Evolutionary conservation across 2,329 filamentous ascomycete genomes (phyloP).

Genomic region (Talaromyces sp.): DNA sequence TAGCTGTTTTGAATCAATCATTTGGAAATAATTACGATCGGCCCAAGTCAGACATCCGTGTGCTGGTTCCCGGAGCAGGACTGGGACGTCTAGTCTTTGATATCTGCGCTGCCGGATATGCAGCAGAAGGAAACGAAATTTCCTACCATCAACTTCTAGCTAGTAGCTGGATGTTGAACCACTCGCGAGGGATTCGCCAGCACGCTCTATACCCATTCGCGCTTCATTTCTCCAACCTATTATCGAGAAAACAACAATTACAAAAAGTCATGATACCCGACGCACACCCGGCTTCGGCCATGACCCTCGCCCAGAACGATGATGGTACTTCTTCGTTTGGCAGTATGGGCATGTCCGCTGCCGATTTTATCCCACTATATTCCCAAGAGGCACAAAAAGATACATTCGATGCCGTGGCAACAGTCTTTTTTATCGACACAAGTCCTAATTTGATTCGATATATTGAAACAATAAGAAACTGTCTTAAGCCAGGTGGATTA

Average conservation of each 20-base stretch:
- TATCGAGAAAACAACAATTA: slow-evolving; percentile 67
- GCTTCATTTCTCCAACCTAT: slow-evolving; percentile 81
- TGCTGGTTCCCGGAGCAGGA: slow-evolving; percentile 86
- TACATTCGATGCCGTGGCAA: slow-evolving; percentile 74
- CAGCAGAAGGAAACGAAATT: slow-evolving; percentile 86
- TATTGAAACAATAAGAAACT: slow-evolving; percentile 73
- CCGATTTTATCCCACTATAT: slow-evolving; percentile 89
- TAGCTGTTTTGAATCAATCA: slow-evolving; percentile 56
- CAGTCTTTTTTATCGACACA: slow-evolving; percentile 95
- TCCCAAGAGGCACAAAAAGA: slow-evolving; percentile 55
- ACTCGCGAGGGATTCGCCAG: slow-evolving; percentile 52
- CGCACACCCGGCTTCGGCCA: slow-evolving; percentile 60
- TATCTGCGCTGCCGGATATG: slow-evolving; percentile 66
- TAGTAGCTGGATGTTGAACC: slow-evolving; percentile 56
- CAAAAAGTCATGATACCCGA: slow-evolving; percentile 72
- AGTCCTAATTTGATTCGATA: slow-evolving; percentile 90
- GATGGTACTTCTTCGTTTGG: slow-evolving; percentile 42
- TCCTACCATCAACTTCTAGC: slow-evolving; percentile 95
- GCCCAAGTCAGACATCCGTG: slow-evolving; percentile 46
- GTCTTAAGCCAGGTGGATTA: slow-evolving; percentile 69
- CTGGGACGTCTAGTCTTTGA: slow-evolving; percentile 87
- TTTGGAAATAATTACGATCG: slow-evolving; percentile 27
- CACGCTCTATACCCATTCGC: slow-evolving; percentile 82
- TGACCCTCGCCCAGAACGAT: slow-evolving; percentile 36
- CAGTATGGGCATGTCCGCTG: slow-evolving; percentile 85